A percentile compares a stretch with the other conserved stretches of the same genome.
These are phyloP conservation scores for Escallonia herrerae DNA, from an alignment of 129 eudicot species.

Conservation along the genomic window DNA sequence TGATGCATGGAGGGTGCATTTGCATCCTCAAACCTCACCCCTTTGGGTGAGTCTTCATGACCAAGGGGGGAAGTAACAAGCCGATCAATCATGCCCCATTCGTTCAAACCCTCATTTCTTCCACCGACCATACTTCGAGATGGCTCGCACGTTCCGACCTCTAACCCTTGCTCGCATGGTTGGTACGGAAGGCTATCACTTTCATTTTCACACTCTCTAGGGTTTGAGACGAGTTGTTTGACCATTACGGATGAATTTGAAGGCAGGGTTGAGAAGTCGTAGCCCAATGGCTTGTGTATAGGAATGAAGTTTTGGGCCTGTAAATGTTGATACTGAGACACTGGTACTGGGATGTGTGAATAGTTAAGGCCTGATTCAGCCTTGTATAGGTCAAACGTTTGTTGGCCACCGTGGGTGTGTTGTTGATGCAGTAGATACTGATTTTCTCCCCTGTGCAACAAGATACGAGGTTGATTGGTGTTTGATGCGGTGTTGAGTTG, in stretches of 20 bases:
- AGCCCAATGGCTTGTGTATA: not conserved
- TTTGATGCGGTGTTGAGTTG: conserved; percentile 29
- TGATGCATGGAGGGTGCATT: not conserved
- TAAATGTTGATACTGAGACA: conserved; percentile 24
- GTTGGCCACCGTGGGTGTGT: conserved; percentile 21
- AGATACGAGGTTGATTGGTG: conserved; percentile 18
- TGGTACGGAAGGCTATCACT: not conserved
- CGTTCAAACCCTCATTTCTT: not conserved
- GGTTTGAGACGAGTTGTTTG: not conserved
- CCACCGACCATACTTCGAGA: conserved; percentile 1
- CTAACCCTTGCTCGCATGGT: not conserved
- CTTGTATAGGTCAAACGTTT: conserved; percentile 25
- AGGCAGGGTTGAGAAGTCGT: not conserved
- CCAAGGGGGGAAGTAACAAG: not conserved
- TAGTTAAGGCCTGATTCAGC: conserved; percentile 34
- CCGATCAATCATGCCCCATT: not conserved
- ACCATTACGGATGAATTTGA: not conserved
- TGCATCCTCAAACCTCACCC: conserved; percentile 6
- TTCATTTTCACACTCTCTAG: not conserved
- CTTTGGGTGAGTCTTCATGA: not conserved
- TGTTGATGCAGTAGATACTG: conserved; percentile 50
- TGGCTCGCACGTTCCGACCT: not conserved
- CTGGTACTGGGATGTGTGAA: conserved; percentile 34
- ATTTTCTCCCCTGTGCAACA: conserved; percentile 24
- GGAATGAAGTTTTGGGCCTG: conserved; percentile 31